Conservation (phyloP, 1,284 basidiomycete genomes). For the Ustilago xerochloae region DNA sequence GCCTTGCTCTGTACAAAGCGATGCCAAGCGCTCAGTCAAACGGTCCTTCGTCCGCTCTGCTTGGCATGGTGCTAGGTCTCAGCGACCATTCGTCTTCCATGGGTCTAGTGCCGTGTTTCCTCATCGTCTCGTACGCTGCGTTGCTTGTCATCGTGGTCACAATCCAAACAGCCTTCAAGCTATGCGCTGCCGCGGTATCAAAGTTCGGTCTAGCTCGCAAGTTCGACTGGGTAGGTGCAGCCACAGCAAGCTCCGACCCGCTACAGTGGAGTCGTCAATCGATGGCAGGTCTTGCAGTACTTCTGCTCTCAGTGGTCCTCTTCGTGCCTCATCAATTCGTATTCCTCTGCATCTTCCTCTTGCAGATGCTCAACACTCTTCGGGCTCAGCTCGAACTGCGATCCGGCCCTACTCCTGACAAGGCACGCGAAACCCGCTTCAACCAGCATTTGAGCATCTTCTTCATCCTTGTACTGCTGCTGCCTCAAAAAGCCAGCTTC, state of each 20-base stretch:
- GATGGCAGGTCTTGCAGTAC: slow-evolving; percentile 74
- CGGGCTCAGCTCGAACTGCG: slow-evolving; percentile 48
- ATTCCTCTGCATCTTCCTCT: slow-evolving; percentile 81
- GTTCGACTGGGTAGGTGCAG: slow-evolving; percentile 20
- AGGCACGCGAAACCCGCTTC: slow-evolving; percentile 70
- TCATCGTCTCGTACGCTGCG: slow-evolving; percentile 30
- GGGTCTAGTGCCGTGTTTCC: slow-evolving; percentile 25
- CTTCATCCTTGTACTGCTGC: slow-evolving; percentile 82
- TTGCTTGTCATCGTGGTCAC: slow-evolving; percentile 23
- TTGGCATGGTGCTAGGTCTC: slow-evolving; percentile 42
- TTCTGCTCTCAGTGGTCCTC: slow-evolving; percentile 78
- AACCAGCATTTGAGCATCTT: slow-evolving; percentile 72
- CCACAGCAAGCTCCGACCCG: slow-evolving; percentile 21
- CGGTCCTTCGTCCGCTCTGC: slow-evolving; percentile 28
- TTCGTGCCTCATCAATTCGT: slow-evolving; percentile 90
- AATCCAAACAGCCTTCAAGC: slow-evolving; percentile 27
- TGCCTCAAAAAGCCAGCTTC: slow-evolving; percentile 82
- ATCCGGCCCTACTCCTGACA: neutral
- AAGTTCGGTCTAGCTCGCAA: slow-evolving; percentile 13
- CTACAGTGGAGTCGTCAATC: slow-evolving; percentile 33
- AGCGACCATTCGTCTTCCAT: slow-evolving; percentile 19
- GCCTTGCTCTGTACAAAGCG: slow-evolving; percentile 19
- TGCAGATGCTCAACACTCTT: slow-evolving; percentile 73
- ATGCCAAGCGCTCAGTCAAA: slow-evolving; percentile 5
- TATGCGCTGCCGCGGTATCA: slow-evolving; percentile 15